Conservation (phyloP, 2,329 filamentous ascomycete species). For the Penicillium sp. region DNA sequence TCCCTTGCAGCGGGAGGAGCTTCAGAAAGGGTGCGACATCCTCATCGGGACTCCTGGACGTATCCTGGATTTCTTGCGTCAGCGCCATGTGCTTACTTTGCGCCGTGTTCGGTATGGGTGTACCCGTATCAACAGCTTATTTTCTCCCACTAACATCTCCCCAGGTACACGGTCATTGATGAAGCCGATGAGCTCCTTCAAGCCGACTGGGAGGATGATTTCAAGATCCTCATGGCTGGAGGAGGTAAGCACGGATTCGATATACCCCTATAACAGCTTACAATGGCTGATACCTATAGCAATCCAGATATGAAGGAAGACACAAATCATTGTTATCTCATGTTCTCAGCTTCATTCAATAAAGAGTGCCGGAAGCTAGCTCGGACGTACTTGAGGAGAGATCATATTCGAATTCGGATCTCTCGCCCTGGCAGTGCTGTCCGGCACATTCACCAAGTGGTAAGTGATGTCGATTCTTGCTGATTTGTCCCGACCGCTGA, state of each 20-base stretch:
- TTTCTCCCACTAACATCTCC: neutral
- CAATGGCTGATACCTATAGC: constrained; percentile 5
- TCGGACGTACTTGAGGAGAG: constrained; percentile 70
- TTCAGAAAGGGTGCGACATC: constrained; percentile 84
- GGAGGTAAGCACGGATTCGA: constrained; percentile 65
- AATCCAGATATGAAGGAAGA: constrained; percentile 71
- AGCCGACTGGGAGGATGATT: constrained; percentile 74
- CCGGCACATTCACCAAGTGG: constrained; percentile 75
- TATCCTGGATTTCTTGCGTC: constrained; percentile 79
- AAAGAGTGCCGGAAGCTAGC: constrained; percentile 77
- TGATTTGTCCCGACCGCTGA: neutral
- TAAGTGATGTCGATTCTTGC: constrained; percentile 31
- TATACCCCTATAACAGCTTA: neutral
- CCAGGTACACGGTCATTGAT: constrained; percentile 74
- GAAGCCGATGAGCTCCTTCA: constrained; percentile 94
- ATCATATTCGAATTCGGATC: constrained; percentile 79
- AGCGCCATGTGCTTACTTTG: constrained; percentile 69
- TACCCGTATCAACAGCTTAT: neutral
- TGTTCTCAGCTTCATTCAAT: constrained; percentile 96
- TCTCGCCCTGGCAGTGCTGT: constrained; percentile 85
- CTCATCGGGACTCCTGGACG: constrained; percentile 88
- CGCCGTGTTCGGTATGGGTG: constrained; percentile 69
- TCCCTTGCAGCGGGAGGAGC: constrained; percentile 69
- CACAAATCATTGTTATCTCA: constrained; percentile 68
- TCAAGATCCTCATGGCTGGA: constrained; percentile 75